phyloP scores from a whole-genome alignment of 371 early-diverging fungal species.

The Actinomortierella ambigua region DNA sequence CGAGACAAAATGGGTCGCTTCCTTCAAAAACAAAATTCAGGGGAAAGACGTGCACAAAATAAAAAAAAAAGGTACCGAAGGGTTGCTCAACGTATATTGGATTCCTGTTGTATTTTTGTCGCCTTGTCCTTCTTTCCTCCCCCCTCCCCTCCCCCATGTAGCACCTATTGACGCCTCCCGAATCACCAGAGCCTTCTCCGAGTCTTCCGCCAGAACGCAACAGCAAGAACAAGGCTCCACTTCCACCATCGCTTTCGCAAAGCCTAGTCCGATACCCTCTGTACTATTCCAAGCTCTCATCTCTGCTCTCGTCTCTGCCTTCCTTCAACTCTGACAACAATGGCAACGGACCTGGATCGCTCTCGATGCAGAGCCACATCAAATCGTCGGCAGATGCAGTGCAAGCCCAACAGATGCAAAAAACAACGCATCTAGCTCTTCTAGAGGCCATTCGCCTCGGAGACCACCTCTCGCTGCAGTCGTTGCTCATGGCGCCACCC shows the following conservation, averaged over 20 bases:
- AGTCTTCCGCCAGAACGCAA: slow-evolving; percentile 18
- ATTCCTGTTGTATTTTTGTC: too few species aligned
- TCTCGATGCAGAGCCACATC: too few species aligned
- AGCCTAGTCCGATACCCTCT: slow-evolving; percentile 52
- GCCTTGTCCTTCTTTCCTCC: slow-evolving; percentile 2
- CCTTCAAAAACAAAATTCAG: background rate
- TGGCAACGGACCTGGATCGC: background rate
- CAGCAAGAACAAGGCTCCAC: slow-evolving; percentile 25
- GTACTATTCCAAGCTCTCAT: slow-evolving; percentile 58
- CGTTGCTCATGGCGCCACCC: slow-evolving; percentile 56
- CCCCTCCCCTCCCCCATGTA: slow-evolving; percentile 2
- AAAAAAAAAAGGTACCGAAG: too few species aligned
- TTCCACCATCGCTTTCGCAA: slow-evolving; percentile 37
- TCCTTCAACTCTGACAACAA: slow-evolving; percentile 3
- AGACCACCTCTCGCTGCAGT: slow-evolving; percentile 62
- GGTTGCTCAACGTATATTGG: too few species aligned
- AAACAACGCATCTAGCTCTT: slow-evolving; percentile 55
- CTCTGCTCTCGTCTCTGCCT: slow-evolving; percentile 53
- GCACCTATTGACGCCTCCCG: slow-evolving; percentile 38
- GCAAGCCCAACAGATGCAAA: slow-evolving; percentile 18
- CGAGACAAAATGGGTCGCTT: slow-evolving; percentile 9
- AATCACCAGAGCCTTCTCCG: slow-evolving; percentile 25
- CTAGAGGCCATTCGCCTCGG: slow-evolving; percentile 65
- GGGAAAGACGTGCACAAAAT: background rate
- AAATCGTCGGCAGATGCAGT: slow-evolving; percentile 11